Percentiles rank a stretch among this genome's conserved stretches.
These are phyloP conservation scores for Fonsecaea multimorphosa DNA, from an alignment of 2,329 filamentous ascomycete genomes.

Conservation along the genomic window DNA sequence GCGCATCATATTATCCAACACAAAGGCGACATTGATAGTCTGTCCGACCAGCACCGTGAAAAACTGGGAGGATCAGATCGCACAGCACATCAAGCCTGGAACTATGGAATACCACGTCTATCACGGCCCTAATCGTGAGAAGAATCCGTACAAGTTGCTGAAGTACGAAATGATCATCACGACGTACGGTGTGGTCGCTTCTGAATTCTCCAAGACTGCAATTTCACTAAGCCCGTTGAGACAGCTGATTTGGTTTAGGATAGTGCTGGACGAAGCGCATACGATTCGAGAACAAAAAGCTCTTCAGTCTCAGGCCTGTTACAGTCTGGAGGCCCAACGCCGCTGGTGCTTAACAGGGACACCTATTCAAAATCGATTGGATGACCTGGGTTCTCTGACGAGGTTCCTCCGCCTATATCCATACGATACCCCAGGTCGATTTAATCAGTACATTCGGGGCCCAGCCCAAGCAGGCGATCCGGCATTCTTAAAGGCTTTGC, in stretches of 20 bases:
- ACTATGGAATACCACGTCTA: conserved; percentile 79
- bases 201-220: conserved; percentile 68
- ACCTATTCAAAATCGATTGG: conserved; percentile 89
- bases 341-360: conserved; percentile 98
- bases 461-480: conserved; percentile 89
- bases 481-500: conserved; percentile 81
- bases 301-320: conserved; percentile 82
- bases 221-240: conserved; percentile 66
- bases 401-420: conserved; percentile 84
- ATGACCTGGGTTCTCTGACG: conserved; percentile 85
- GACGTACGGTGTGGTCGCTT: conserved; percentile 86
- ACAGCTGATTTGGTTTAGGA: conserved; percentile 87
- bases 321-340: conserved; percentile 76
- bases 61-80: conserved; percentile 95
- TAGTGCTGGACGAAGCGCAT: conserved; percentile 93
- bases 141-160: conserved; percentile 70
- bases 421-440: conserved; percentile 78
- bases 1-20: conserved; percentile 64
- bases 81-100: conserved; percentile 72
- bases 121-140: conserved; percentile 78
- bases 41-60: conserved; percentile 88
- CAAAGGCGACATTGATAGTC: conserved; percentile 80
- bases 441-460: conserved; percentile 77
- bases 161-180: conserved; percentile 86
- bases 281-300: conserved; percentile 87